Percentiles rank a stretch among this genome's conserved stretches.
phyloP scores from a whole-genome alignment of 306 rosid species.

The Cucurbita moschata region DNA sequence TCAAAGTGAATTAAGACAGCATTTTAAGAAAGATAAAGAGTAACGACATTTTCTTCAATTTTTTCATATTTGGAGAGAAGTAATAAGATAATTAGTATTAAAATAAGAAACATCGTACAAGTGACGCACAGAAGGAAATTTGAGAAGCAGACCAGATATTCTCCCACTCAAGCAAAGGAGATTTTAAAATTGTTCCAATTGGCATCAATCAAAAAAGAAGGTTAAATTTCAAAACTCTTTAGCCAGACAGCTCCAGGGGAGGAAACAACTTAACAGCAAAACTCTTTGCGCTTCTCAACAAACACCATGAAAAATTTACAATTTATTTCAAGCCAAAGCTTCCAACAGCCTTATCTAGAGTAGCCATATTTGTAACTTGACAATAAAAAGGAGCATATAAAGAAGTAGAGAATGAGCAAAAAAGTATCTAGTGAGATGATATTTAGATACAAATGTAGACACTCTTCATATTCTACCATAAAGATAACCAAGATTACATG shows the following conservation, averaged over 20 bases:
- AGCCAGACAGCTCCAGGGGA: background rate
- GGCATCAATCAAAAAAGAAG: background rate
- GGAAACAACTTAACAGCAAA: background rate
- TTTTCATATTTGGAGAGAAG: background rate
- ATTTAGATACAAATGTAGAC: background rate
- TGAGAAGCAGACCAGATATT: background rate
- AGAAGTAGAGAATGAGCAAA: background rate
- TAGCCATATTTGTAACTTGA: background rate
- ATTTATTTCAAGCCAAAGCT: background rate
- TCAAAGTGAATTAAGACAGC: background rate
- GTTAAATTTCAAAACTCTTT: background rate
- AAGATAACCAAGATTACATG: background rate
- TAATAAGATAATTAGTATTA: background rate
- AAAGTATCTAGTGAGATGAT: background rate
- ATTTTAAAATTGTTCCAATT: background rate
- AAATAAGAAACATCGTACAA: background rate
- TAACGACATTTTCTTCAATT: background rate
- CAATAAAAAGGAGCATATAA: background rate
- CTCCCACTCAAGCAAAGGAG: background rate
- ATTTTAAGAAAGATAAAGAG: background rate
- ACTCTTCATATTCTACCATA: background rate
- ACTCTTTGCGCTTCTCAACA: background rate
- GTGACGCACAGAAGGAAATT: background rate
- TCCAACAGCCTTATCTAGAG: background rate
- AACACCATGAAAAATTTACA: background rate